Base-by-base conservation (phyloP, 768 basidiomycete genomes). In the Collybia sp. region DNA sequence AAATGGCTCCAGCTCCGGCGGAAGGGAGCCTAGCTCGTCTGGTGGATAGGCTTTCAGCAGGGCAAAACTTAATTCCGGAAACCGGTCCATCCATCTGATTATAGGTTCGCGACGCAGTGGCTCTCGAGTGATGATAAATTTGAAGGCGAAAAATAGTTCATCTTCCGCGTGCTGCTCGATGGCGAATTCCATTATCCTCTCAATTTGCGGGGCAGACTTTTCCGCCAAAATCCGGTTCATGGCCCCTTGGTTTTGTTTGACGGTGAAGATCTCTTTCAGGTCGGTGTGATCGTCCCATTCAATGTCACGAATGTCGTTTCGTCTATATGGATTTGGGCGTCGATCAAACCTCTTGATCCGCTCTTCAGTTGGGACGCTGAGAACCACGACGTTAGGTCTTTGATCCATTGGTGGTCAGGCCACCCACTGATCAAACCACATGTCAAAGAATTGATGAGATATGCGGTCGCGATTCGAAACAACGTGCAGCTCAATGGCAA, bases 391-490 rank as follows among this genome's bases (percentile, higher is more conserved):
- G 3, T 25, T 8, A 25, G 8, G 8, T 25, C 25, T 8, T 8
- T 4, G 25, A 25, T 25, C 25, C 25, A 25, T 25, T 25, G n/a
- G 6, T 4, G 30, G 41, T 6, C 8, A 37, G 18, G 5, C 30
- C 6, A 66, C 82, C 59, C 58, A 83, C 83, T 82, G 78, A 31
- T 83, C 79, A 54, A 82, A 80, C 64, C 81, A 80, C 30, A 84
- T 57, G 55, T 86, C 83, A 51, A 86, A 85, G 0, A 80, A 57
- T 60, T 83, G 80, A 54, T 83, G 81, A 0, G 82, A 79, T 2
- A 82, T 65, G 9, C 80, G 73, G 58, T 85, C 83, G 11, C 82
- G 66, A 55, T 84, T 83, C 0, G 83, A 85, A 9, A 85, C 75
- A 3, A 85, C 83, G 55, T 85, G 83, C 6, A 85, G 69, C 50